Conservation (phyloP, 768 basidiomycete genomes). For the Phylloporus rhodoxanthus region DNA sequence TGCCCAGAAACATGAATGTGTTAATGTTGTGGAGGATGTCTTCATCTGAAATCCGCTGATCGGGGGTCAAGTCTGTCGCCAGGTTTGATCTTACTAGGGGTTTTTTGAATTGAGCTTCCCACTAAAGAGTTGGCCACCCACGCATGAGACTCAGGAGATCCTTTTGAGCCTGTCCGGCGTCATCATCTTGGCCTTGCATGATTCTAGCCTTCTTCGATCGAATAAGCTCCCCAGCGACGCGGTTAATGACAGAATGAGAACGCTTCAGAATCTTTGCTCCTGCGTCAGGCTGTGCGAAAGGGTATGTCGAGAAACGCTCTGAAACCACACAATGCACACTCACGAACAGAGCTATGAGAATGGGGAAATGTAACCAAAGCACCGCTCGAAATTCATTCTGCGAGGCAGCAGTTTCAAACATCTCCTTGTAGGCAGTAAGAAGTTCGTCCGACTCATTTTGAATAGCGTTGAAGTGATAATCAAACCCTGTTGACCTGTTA, state of each 20-base stretch:
- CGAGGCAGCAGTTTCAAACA: constrained; percentile 71
- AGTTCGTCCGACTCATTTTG: constrained; percentile 73
- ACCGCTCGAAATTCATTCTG: constrained; percentile 42
- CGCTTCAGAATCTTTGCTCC: constrained; percentile 44
- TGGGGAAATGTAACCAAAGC: constrained; percentile 54
- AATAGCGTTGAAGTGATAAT: constrained; percentile 81
- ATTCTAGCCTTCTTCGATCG: constrained; percentile 76
- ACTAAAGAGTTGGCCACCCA: constrained; percentile 35
- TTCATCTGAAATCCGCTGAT: constrained; percentile 77
- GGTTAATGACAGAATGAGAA: constrained; percentile 57
- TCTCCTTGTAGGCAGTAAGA: constrained; percentile 75
- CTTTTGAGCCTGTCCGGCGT: constrained; percentile 50
- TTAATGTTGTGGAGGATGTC: constrained; percentile 84
- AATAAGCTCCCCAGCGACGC: constrained; percentile 69
- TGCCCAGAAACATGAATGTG: constrained; percentile 87
- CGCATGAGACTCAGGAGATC: constrained; percentile 75
- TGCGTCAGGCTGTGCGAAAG: constrained; percentile 45
- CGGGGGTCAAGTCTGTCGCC: constrained; percentile 59
- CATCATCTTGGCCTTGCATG: constrained; percentile 49
- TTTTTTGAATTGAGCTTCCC: constrained; percentile 6
- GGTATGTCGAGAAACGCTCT: not conserved
- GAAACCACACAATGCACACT: constrained; percentile 21
- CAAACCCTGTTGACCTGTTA: constrained; percentile 55
- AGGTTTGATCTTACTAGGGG: constrained; percentile 75
- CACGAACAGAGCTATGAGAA: constrained; percentile 50